Evolutionary conservation across 1,139 yeast species (phyloP).

Genomic region (Komagataea norvegica): DNA sequence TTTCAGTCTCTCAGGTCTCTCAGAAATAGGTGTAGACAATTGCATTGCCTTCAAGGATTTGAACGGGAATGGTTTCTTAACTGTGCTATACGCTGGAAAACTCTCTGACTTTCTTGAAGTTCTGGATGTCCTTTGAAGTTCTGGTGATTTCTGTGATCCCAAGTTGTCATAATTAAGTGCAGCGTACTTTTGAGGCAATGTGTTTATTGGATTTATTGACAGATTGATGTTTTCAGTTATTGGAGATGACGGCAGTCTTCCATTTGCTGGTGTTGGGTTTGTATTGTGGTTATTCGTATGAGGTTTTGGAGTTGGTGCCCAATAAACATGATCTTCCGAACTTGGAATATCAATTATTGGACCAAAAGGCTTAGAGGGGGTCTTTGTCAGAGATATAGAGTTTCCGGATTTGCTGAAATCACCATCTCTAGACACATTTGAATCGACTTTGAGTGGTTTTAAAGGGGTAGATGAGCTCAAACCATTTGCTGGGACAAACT

Average conservation of each 20-base stretch:
- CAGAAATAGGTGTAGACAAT: conserved; percentile 5
- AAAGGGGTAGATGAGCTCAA: conserved; percentile 13
- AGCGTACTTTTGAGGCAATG: conserved; percentile 16
- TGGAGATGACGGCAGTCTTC: conserved; percentile 24
- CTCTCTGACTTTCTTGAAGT: conserved; percentile 11
- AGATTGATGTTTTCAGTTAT: conserved; percentile 11
- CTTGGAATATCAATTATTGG: conserved; percentile 14
- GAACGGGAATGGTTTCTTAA: conserved; percentile 4
- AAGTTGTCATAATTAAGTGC: conserved; percentile 22
- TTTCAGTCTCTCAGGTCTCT: conserved; percentile 8
- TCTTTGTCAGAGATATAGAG: conserved; percentile 3
- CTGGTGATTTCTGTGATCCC: conserved; percentile 20
- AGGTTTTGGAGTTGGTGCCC: conserved; percentile 25
- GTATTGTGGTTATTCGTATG: conserved; percentile 3
- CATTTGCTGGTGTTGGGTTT: background rate
- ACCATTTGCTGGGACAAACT: conserved; percentile 13
- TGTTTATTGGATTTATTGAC: conserved; percentile 16
- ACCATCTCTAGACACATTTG: conserved; percentile 8
- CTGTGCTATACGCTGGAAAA: conserved; percentile 11
- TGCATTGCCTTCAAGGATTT: conserved; percentile 1
- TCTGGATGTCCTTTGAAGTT: conserved; percentile 4
- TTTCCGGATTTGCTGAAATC: conserved; percentile 1
- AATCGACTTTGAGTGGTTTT: conserved; percentile 11
- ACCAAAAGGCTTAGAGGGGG: conserved; percentile 2
- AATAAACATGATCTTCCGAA: conserved; percentile 26